These are phyloP conservation scores for Yamadazyma dushanensis DNA, from an alignment of 1,139 yeast genomes.

Conservation along the genomic window DNA sequence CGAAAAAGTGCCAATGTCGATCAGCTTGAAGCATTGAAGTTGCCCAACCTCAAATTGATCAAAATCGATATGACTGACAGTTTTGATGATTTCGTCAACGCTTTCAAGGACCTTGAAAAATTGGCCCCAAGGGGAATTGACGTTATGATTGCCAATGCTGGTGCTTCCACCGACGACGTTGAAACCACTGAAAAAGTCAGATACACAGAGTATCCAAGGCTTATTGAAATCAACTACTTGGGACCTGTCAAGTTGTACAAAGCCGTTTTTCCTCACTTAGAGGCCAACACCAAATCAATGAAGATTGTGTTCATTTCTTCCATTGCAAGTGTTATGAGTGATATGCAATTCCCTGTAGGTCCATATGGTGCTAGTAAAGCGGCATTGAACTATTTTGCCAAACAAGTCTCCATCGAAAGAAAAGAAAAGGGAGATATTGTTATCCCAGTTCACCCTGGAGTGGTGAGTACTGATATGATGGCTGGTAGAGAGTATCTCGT, in stretches of 20 bases:
- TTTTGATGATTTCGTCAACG: conserved; percentile 2
- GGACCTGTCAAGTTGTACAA: conserved; percentile 31
- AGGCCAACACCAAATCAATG: conserved; percentile 18
- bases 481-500: neutral
- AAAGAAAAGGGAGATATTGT: conserved; percentile 36
- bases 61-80: conserved; percentile 4
- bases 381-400: conserved; percentile 4
- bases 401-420: conserved; percentile 6
- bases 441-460: conserved; percentile 45
- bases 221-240: conserved; percentile 25
- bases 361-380: conserved; percentile 6
- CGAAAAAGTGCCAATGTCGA: conserved; percentile 6
- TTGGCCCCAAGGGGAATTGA: conserved; percentile 7
- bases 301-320: conserved; percentile 27
- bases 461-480: conserved; percentile 9
- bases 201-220: conserved; percentile 16
- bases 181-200: neutral
- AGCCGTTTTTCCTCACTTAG: conserved; percentile 21
- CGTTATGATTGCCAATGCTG: conserved; percentile 9
- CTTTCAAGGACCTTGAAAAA: conserved; percentile 5
- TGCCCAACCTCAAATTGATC: conserved; percentile 6
- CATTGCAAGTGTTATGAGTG: conserved; percentile 21
- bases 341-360: conserved; percentile 2
- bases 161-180: neutral
- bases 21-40: conserved; percentile 1